These are phyloP conservation scores for Phytophthora tubulina DNA, from an alignment of 352 stramenopile species.

Conservation along the genomic window DNA sequence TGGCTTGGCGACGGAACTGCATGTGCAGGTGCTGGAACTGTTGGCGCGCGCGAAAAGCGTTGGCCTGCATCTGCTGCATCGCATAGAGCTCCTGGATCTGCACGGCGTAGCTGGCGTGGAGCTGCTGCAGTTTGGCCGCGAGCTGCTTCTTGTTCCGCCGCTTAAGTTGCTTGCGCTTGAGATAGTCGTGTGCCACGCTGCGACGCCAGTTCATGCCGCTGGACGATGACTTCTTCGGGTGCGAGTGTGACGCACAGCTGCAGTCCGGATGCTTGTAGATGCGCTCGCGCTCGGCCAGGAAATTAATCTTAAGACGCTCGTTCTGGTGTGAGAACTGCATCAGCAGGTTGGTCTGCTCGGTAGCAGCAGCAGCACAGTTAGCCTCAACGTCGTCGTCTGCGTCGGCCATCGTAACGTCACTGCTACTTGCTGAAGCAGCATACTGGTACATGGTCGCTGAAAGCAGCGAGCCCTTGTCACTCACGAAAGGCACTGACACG, in stretches of 20 bases:
- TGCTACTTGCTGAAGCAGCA: not conserved
- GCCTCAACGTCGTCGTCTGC: conserved; percentile 19
- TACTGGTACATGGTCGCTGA: conserved; percentile 61
- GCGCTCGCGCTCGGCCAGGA: conserved; percentile 52
- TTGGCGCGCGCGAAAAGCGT: conserved; percentile 56
- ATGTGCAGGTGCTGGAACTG: conserved; percentile 50
- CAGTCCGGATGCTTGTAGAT: conserved; percentile 62
- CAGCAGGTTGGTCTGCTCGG: conserved; percentile 52
- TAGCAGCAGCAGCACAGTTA: conserved; percentile 21
- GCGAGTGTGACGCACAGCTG: conserved; percentile 35
- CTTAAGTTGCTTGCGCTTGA: conserved; percentile 78
- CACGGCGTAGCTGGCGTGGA: conserved; percentile 51
- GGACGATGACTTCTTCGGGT: conserved; percentile 39
- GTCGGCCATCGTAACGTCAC: conserved; percentile 7
- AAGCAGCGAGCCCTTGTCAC: conserved; percentile 53
- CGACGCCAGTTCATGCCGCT: conserved; percentile 61
- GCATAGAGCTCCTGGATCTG: conserved; percentile 55
- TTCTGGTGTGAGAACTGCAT: conserved; percentile 63
- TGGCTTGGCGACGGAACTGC: conserved; percentile 25
- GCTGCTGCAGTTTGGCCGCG: conserved; percentile 55
- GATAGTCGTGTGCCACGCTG: conserved; percentile 56
- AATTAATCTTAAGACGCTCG: conserved; percentile 61
- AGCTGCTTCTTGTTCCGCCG: conserved; percentile 78
- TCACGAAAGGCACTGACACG: conserved; percentile 44
- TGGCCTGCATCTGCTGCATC: conserved; percentile 64